phyloP scores from a whole-genome alignment of 1,284 basidiomycete species.

The Pseudozyma sp. region DNA sequence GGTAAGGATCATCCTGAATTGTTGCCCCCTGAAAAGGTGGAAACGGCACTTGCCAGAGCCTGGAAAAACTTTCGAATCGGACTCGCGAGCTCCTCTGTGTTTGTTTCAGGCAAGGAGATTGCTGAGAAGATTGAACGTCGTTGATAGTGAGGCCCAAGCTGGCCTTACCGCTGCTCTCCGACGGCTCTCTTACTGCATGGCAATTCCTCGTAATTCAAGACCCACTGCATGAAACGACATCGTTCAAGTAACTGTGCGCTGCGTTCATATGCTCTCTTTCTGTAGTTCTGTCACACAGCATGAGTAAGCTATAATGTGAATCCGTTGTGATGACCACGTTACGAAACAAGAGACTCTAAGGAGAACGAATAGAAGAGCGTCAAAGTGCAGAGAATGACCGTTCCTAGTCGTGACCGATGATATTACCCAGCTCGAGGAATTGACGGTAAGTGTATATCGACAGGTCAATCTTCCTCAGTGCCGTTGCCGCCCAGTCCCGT shows the following conservation, averaged over 20 bases:
- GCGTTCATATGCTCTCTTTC: too few relatives aligned
- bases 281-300: too few relatives aligned
- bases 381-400: too few relatives aligned
- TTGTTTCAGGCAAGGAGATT: constrained; percentile 1
- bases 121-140: constrained; percentile 17
- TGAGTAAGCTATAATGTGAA: too few relatives aligned
- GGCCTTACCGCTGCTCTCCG: too few relatives aligned
- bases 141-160: not conserved
- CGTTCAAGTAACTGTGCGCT: too few relatives aligned
- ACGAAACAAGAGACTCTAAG: too few relatives aligned
- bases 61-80: not conserved
- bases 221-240: too few relatives aligned
- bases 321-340: too few relatives aligned
- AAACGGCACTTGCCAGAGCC: not conserved
- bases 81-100: not conserved
- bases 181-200: too few relatives aligned
- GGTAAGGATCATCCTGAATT: not conserved
- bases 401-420: constrained; percentile 24
- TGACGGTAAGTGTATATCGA: constrained; percentile 30
- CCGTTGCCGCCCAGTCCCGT: constrained; percentile 9
- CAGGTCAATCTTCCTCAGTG: constrained; percentile 31
- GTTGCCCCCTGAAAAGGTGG: not conserved
- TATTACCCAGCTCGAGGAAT: constrained; percentile 29
- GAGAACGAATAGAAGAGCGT: too few relatives aligned
- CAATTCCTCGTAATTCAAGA: too few relatives aligned